phyloP scores from a whole-genome alignment of 768 basidiomycete genomes.

The Pilatotrama ljubarskyi region DNA sequence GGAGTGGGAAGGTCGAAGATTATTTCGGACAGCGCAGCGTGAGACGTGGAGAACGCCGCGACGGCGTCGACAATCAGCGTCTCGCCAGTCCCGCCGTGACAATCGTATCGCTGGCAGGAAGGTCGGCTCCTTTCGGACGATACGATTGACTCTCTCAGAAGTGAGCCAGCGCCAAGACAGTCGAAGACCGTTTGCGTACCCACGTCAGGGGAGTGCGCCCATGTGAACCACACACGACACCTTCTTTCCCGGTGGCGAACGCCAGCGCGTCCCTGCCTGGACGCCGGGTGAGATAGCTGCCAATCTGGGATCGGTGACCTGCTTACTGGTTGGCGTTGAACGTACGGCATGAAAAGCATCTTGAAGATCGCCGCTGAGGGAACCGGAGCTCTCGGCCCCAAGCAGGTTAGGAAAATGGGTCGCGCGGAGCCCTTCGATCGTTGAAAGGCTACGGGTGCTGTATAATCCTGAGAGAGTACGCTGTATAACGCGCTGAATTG shows the following conservation, averaged over 20 bases:
- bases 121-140: conserved; percentile 8
- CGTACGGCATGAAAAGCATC: too few species aligned
- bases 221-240: conserved; percentile 12
- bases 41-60: conserved; percentile 11
- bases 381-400: too few species aligned
- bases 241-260: conserved; percentile 2
- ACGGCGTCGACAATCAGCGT: conserved; percentile 6
- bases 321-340: neutral
- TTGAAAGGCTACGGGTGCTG: too few species aligned
- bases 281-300: neutral
- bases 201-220: conserved; percentile 4
- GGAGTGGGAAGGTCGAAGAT: conserved; percentile 13
- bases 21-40: conserved; percentile 1
- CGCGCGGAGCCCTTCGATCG: too few species aligned
- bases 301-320: neutral
- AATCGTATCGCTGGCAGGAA: neutral
- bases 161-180: conserved; percentile 9
- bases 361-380: neutral
- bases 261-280: neutral
- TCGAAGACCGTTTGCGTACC: neutral
- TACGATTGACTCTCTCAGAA: conserved; percentile 11
- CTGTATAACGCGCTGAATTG: neutral
- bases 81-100: neutral
- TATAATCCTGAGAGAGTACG: neutral
- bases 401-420: too few species aligned